Evolutionary conservation across 202 grass and related monocot species (phyloP).

Genomic region (Carex sylvatica): DNA sequence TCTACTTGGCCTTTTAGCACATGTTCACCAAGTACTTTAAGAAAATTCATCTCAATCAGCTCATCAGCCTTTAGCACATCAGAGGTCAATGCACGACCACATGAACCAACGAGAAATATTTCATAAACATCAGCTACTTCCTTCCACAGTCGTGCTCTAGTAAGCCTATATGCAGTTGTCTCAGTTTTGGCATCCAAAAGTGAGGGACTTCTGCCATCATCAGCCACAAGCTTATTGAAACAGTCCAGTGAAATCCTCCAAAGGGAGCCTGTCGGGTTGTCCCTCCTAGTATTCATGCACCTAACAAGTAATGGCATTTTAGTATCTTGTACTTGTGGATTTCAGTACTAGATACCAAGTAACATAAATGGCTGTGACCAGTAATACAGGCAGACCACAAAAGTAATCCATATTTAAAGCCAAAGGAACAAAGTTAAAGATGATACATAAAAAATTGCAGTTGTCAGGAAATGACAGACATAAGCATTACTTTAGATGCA

Average conservation of each 20-base stretch:
- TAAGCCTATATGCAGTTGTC: conserved; percentile 56
- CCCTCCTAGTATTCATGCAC: conserved; percentile 99
- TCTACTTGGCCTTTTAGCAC: conserved; percentile 79
- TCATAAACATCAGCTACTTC: conserved; percentile 94
- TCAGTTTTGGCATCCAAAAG: conserved; percentile 36
- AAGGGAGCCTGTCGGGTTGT: conserved; percentile 87
- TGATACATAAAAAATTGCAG: conserved; percentile 10
- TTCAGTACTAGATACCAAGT: not conserved
- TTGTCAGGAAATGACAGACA: not conserved
- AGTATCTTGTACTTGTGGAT: not conserved
- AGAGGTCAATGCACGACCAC: conserved; percentile 86
- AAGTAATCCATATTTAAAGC: not conserved
- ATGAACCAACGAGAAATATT: conserved; percentile 97
- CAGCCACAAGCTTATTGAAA: conserved; percentile 67
- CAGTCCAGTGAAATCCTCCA: conserved; percentile 94
- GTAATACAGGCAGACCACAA: not conserved
- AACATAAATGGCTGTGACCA: conserved; percentile 12
- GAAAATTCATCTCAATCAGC: conserved; percentile 84
- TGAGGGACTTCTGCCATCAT: conserved; percentile 47
- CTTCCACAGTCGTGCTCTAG: conserved; percentile 87
- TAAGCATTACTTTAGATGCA: not conserved
- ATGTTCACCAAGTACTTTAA: conserved; percentile 62
- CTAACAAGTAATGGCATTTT: conserved; percentile 29
- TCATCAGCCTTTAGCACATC: conserved; percentile 85
- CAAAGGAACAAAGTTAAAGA: not conserved